phyloP scores from a whole-genome alignment of 1,284 basidiomycete genomes.

The Omphalotus olearius region DNA sequence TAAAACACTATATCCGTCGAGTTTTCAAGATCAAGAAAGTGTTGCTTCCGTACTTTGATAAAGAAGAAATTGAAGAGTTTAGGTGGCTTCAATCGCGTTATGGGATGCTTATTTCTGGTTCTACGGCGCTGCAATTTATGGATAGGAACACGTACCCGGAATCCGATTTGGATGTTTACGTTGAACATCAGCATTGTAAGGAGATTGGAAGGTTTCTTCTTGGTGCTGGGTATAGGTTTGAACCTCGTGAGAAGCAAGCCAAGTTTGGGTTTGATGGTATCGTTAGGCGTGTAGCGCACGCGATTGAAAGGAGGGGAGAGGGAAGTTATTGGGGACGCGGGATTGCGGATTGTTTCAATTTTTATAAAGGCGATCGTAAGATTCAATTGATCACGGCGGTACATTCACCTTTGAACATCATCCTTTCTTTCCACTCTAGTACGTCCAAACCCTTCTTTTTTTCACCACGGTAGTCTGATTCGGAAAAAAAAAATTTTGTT shows the following conservation, averaged over 20 bases:
- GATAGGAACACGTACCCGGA: constrained; percentile 25
- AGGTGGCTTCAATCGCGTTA: constrained; percentile 27
- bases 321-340: not conserved
- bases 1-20: constrained; percentile 2
- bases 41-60: constrained; percentile 25
- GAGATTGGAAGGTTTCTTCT: not conserved
- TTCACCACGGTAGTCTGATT: too few species aligned
- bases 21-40: constrained; percentile 17
- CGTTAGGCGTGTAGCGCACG: not conserved
- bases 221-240: not conserved
- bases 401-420: not conserved
- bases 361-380: not conserved
- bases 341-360: constrained; percentile 1
- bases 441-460: not conserved
- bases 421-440: constrained; percentile 6
- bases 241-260: not conserved
- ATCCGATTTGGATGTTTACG: constrained; percentile 36
- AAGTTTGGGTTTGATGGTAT: not conserved
- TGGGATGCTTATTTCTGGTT: constrained; percentile 33
- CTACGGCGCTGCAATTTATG: constrained; percentile 36
- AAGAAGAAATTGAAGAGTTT: constrained; percentile 22
- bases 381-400: constrained; percentile 4
- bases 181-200: constrained; percentile 14
- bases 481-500: too few species aligned
- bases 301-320: not conserved